Base-by-base conservation (phyloP, 306 rosid genomes). In the Fragaria iinumae region DNA sequence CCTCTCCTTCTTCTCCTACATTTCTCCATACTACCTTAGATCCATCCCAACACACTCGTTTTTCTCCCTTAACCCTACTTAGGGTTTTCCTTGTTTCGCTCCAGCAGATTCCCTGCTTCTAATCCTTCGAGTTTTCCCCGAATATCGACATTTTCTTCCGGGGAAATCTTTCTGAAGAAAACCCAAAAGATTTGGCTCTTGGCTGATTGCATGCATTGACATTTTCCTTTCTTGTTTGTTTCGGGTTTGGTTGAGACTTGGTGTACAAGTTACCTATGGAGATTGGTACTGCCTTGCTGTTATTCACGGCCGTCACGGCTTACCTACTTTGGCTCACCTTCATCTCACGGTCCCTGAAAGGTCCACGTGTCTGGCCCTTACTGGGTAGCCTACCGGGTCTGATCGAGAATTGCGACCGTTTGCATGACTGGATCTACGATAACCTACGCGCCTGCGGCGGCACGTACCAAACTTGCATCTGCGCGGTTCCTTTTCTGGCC, bases 391-490 rank as follows among this genome's bases (percentile, higher is more conserved):
- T 94, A 10, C 98, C 98, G 0, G 98, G 97, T 0, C 71, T 94
- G 34, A 84, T 94, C 0, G 94, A 90, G 74, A 94, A 94, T 44
- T 85, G 91, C 50, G 97, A 94, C 21, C 96, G 96, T 36, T 65
- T 94, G 87, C 98, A 94, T 57, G 98, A 94, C 71, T 94, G 98
- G 98, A 94, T 94, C 88, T 88, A 72, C 21, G 98, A 94, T 56
- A 94, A 91, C 86, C 96, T 94, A 43, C 89, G 96, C 82, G 97
- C 90, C 53, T 94, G 96, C 29, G 91, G 90, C 60, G 98, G 98
- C 87, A 94, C 98, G 87, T 94, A 94, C 90, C 98, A 94, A 69
- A 94, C 98, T 18, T 94, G 98, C 91, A 94, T 91, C 83, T 94
- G 96, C 47, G 98, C 98, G 0, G 84, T 94, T 20, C 98, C 98